Percentiles rank a stretch among this genome's conserved stretches.
Evolutionary conservation across 2,329 filamentous ascomycete genomes (phyloP).

Genomic region (Magnaporthales sp.): DNA sequence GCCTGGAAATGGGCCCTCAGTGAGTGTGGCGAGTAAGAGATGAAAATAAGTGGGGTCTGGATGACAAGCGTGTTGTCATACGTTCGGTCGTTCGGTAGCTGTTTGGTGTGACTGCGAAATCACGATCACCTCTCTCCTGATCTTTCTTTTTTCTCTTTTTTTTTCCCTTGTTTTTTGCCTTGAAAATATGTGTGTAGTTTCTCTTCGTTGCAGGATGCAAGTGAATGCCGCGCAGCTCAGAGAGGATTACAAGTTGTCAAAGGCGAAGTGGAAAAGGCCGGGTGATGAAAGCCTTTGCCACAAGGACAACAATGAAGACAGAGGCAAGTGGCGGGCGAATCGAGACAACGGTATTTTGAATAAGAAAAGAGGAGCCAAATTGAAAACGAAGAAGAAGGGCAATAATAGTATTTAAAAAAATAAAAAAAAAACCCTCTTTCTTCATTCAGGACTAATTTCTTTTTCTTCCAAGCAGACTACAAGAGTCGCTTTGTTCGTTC

Average conservation of each 20-base stretch:
- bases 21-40: slow-evolving; percentile 16
- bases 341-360: slow-evolving; percentile 18
- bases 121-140: slow-evolving; percentile 9
- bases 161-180: slow-evolving; percentile 11
- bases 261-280: slow-evolving; percentile 9
- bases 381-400: slow-evolving; percentile 15
- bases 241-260: slow-evolving; percentile 13
- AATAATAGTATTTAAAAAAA: slow-evolving; percentile 1
- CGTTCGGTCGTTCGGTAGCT: neutral
- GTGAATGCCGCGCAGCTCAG: slow-evolving; percentile 25
- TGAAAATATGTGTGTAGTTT: slow-evolving; percentile 8
- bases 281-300: slow-evolving; percentile 9
- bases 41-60: neutral
- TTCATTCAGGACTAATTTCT: slow-evolving; percentile 8
- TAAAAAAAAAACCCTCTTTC: slow-evolving; percentile 6
- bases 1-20: slow-evolving; percentile 18
- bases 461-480: slow-evolving; percentile 40
- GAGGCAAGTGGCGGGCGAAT: neutral
- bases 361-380: slow-evolving; percentile 16
- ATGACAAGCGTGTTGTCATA: slow-evolving; percentile 6
- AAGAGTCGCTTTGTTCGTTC: slow-evolving; percentile 42
- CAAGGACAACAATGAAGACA: slow-evolving; percentile 11
- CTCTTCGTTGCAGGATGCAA: slow-evolving; percentile 25
- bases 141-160: slow-evolving; percentile 6
- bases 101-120: slow-evolving; percentile 2